phyloP scores from a whole-genome alignment of 345 rosid genomes.

The Murraya paniculata region DNA sequence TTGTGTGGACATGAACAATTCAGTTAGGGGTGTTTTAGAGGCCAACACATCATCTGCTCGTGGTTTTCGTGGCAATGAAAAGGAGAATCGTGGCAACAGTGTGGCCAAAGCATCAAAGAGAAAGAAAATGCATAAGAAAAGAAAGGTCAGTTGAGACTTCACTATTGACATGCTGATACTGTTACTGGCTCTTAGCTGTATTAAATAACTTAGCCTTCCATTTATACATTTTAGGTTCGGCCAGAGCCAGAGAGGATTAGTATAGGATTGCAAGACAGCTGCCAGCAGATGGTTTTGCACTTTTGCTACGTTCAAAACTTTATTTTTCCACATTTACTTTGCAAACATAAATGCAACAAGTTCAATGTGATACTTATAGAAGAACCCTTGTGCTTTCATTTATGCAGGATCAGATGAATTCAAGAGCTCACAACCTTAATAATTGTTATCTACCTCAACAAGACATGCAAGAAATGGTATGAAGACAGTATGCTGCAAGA shows the following conservation, averaged over 20 bases:
- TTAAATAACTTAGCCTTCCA: neutral
- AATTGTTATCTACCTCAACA: constrained; percentile 46
- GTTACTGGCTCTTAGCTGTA: neutral
- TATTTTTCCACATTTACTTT: constrained; percentile 1
- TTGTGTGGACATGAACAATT: constrained; percentile 25
- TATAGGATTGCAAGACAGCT: constrained; percentile 36
- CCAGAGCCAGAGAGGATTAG: constrained; percentile 29
- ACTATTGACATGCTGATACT: neutral
- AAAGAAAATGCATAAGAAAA: constrained; percentile 46
- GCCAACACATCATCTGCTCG: constrained; percentile 25
- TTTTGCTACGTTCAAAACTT: no score
- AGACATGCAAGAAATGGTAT: constrained; percentile 41
- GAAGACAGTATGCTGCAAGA: neutral
- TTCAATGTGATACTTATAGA: neutral
- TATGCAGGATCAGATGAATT: constrained; percentile 42
- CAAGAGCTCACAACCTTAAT: constrained; percentile 36
- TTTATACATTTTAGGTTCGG: constrained; percentile 31
- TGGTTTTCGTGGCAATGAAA: constrained; percentile 27
- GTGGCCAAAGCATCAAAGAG: constrained; percentile 36
- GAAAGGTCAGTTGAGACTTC: constrained; percentile 45
- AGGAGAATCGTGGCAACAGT: constrained; percentile 21
- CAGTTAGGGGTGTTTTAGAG: constrained; percentile 30
- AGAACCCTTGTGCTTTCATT: neutral
- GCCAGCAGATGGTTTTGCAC: constrained; percentile 37
- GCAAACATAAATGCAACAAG: neutral